Percentiles rank a stretch among this genome's conserved stretches.
phyloP scores from a whole-genome alignment of 306 rosid genomes.

The Sindora glabra region DNA sequence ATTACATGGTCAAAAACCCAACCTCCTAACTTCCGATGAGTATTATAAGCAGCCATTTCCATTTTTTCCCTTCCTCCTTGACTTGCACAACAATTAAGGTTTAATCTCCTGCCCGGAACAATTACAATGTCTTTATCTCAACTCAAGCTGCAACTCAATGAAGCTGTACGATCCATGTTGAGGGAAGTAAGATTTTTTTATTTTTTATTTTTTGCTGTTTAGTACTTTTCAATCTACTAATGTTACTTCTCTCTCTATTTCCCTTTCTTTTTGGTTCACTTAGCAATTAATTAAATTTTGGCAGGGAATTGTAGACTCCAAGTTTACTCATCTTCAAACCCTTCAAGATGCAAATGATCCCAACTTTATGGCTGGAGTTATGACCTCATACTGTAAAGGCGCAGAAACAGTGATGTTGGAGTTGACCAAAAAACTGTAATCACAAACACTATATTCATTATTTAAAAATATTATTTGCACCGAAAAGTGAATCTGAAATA shows the following conservation, averaged over 20 bases:
- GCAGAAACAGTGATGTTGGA: not conserved
- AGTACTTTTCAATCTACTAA: not conserved
- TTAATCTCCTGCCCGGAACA: not conserved
- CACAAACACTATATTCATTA: no score
- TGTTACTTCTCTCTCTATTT: not conserved
- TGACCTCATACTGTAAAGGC: not conserved
- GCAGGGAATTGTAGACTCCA: slow-evolving; percentile 18
- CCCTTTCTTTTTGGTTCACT: not conserved
- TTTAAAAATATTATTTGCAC: no score
- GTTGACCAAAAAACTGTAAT: slow-evolving; percentile 7
- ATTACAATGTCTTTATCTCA: not conserved
- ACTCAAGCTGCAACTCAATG: not conserved
- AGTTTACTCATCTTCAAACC: slow-evolving; percentile 12
- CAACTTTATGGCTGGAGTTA: slow-evolving; percentile 5
- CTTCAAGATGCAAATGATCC: slow-evolving; percentile 9
- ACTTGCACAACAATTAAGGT: not conserved
- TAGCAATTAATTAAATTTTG: not conserved
- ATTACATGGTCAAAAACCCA: no score
- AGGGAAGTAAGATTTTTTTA: not conserved
- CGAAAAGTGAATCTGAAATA: no score
- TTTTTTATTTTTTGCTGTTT: no score
- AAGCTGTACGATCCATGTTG: slow-evolving; percentile 1
- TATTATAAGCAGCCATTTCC: no score
- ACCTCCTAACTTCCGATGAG: no score
- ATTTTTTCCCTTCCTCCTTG: not conserved